Conservation (phyloP, 2,329 filamentous ascomycete genomes). For the Aspergillus pseudotamarii region DNA sequence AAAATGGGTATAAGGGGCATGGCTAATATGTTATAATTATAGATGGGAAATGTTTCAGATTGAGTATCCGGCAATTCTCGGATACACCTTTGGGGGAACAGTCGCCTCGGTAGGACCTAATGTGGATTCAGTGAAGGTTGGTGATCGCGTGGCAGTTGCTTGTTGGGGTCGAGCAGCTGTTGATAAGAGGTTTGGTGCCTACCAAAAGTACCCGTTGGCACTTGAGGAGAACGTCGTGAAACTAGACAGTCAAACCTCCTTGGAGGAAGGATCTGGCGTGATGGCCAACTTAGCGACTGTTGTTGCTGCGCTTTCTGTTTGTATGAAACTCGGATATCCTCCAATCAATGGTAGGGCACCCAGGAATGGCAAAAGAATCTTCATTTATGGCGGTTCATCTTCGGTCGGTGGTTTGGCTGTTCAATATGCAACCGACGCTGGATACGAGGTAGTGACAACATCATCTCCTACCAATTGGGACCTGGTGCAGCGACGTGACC, state of each 20-base stretch:
- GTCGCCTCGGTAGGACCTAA: slow-evolving; percentile 18
- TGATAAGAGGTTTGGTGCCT: slow-evolving; percentile 21
- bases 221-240: slow-evolving; percentile 8
- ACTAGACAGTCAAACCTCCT: slow-evolving; percentile 4
- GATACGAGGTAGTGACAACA: slow-evolving; percentile 17
- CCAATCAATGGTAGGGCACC: not conserved
- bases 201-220: slow-evolving; percentile 23
- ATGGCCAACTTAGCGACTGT: slow-evolving; percentile 25
- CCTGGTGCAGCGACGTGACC: slow-evolving; percentile 5
- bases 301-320: slow-evolving; percentile 18
- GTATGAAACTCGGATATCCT: slow-evolving; percentile 19
- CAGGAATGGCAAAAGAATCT: slow-evolving; percentile 7
- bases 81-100: slow-evolving; percentile 19
- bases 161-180: not conserved
- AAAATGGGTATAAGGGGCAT: not conserved
- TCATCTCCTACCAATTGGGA: slow-evolving; percentile 13
- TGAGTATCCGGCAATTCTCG: slow-evolving; percentile 19
- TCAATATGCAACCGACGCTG: slow-evolving; percentile 14
- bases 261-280: slow-evolving; percentile 13
- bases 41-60: not conserved
- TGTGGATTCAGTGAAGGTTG: slow-evolving; percentile 14
- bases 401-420: slow-evolving; percentile 9
- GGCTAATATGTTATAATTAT: not conserved
- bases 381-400: slow-evolving; percentile 17
- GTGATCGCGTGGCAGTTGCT: slow-evolving; percentile 17